phyloP scores from a whole-genome alignment of 169 alveolate species.

The Neospora caninum region DNA sequence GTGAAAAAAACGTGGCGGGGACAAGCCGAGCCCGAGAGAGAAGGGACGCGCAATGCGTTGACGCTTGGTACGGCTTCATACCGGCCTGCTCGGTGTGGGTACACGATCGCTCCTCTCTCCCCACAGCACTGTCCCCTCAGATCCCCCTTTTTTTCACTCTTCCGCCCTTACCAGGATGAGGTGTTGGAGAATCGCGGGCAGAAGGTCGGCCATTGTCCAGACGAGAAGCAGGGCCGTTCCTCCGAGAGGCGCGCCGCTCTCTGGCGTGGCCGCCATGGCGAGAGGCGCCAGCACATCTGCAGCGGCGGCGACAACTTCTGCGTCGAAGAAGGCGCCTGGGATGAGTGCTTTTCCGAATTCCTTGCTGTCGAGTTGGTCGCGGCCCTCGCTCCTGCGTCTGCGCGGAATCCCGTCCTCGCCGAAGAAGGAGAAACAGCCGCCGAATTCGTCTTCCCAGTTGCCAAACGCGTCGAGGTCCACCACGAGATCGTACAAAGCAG shows the following conservation, averaged over 20 bases:
- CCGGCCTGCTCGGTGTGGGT: no score
- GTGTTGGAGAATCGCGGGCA: slow-evolving; percentile 11
- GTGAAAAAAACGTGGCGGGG: no score
- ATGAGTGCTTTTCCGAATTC: not conserved
- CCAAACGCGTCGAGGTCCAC: slow-evolving; percentile 36
- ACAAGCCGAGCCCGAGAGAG: no score
- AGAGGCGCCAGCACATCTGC: slow-evolving; percentile 38
- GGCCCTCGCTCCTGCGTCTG: not conserved
- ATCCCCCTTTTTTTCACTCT: not conserved
- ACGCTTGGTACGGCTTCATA: no score
- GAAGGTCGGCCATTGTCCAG: slow-evolving; percentile 22
- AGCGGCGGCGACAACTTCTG: slow-evolving; percentile 21
- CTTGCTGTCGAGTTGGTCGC: not conserved
- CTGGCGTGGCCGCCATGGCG: not conserved
- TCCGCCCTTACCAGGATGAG: not conserved
- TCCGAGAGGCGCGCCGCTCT: not conserved
- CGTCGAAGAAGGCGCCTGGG: slow-evolving; percentile 35
- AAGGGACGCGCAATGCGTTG: no score
- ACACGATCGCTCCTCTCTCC: no score
- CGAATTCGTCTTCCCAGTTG: not conserved
- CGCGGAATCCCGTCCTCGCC: slow-evolving; percentile 1
- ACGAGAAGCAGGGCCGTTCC: slow-evolving; percentile 4
- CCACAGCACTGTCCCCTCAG: no score
- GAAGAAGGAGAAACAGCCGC: not conserved
- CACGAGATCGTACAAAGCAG: slow-evolving; percentile 14